Conservation (phyloP, 2,329 filamentous ascomycete species). For the Lachnellula hyalina region DNA sequence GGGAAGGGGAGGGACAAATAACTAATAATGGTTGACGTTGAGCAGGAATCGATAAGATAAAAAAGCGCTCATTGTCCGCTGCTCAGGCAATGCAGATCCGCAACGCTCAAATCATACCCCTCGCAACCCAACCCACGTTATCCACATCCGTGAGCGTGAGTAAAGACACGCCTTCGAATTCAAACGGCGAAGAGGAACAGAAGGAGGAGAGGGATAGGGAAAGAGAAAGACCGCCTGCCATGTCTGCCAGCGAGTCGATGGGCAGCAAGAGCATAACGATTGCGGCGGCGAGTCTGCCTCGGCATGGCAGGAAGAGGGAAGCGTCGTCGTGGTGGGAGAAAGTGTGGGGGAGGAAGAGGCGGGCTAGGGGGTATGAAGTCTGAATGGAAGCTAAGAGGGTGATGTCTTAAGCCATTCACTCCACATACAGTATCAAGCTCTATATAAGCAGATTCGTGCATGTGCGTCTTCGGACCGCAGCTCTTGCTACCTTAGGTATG, state of each 20-base stretch:
- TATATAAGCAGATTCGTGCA: too few species aligned
- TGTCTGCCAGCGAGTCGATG: neutral
- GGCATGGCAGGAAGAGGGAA: neutral
- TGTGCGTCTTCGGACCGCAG: too few species aligned
- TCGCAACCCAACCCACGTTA: neutral
- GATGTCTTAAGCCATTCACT: neutral
- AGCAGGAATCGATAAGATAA: neutral
- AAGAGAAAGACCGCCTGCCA: neutral
- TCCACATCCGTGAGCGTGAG: neutral
- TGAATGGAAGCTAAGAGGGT: neutral
- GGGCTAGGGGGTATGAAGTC: neutral
- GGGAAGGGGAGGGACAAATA: neutral
- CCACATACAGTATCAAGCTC: too few species aligned
- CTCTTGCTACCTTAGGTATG: too few species aligned
- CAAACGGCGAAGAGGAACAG: too few species aligned
- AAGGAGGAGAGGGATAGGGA: neutral
- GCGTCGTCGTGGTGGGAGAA: neutral
- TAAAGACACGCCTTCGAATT: neutral
- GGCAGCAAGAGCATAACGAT: neutral
- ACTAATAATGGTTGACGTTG: neutral
- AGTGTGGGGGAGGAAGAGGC: neutral
- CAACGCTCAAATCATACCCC: neutral
- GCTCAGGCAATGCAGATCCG: neutral
- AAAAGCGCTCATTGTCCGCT: neutral
- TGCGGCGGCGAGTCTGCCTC: neutral